These are phyloP conservation scores for Arthrobotrys entomopaga DNA, from an alignment of 2,329 filamentous ascomycete species.

Conservation along the genomic window DNA sequence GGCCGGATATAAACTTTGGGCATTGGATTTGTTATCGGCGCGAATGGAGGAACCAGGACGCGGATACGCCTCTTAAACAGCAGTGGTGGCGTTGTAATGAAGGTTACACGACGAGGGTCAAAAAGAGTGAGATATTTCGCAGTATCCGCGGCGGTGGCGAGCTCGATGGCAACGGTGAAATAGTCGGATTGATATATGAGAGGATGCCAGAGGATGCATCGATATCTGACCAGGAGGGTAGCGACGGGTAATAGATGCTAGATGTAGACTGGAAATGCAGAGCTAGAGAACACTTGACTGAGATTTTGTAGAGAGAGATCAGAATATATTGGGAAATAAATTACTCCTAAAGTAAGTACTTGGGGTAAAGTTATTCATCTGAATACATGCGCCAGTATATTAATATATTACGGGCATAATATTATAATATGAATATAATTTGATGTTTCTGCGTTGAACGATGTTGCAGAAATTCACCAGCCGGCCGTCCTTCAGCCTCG, in stretches of 20 bases:
- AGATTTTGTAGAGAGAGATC: too few relatives aligned
- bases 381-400: too few relatives aligned
- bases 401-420: too few relatives aligned
- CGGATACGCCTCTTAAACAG: not conserved
- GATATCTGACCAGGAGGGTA: not conserved
- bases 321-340: too few relatives aligned
- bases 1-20: not conserved
- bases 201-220: constrained; percentile 9
- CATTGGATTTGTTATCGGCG: constrained; percentile 41
- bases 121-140: constrained; percentile 16
- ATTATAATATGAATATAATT: too few relatives aligned
- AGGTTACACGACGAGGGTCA: constrained; percentile 15
- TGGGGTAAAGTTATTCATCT: too few relatives aligned
- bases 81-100: constrained; percentile 51
- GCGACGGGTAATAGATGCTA: not conserved
- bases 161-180: not conserved
- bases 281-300: too few relatives aligned
- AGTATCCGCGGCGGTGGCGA: constrained; percentile 1
- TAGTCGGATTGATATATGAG: constrained; percentile 40
- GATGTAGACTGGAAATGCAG: too few relatives aligned
- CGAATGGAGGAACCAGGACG: constrained; percentile 26
- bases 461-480: too few relatives aligned
- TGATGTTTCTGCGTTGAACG: too few relatives aligned
- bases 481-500: too few relatives aligned
- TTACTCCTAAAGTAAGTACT: too few relatives aligned